A percentile compares a stretch with the other conserved stretches of the same genome.
Evolutionary conservation across 1,139 yeast species (phyloP).

Genomic region (Debaryomycetaceae sp.): DNA sequence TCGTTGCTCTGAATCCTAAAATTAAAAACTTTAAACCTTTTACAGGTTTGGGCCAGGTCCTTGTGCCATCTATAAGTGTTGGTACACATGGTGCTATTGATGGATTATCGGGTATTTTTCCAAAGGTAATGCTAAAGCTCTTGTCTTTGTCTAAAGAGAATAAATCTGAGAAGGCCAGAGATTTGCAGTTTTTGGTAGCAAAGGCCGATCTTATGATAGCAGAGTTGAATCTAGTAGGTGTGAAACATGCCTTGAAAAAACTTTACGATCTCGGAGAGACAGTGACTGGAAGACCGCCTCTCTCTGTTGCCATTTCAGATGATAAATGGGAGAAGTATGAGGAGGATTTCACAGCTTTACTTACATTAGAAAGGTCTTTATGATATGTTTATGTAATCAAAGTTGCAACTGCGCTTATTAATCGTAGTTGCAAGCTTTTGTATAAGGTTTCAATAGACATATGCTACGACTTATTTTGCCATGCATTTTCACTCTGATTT

Average conservation of each 20-base stretch:
- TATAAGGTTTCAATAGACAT: too few relatives aligned
- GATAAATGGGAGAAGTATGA: slow-evolving; percentile 10
- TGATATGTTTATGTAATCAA: too few relatives aligned
- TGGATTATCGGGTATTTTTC: slow-evolving; percentile 41
- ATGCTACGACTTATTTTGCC: too few relatives aligned
- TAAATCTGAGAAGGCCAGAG: slow-evolving; percentile 35
- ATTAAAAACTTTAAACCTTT: slow-evolving; percentile 35
- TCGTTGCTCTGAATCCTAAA: not conserved
- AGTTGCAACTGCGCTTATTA: too few relatives aligned
- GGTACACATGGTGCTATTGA: slow-evolving; percentile 46
- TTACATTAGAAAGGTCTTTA: slow-evolving; percentile 8
- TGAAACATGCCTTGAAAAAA: slow-evolving; percentile 28
- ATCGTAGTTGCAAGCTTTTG: too few relatives aligned
- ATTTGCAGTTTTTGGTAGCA: slow-evolving; percentile 37
- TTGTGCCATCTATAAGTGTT: slow-evolving; percentile 42
- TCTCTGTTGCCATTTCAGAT: slow-evolving; percentile 9
- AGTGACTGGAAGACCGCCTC: slow-evolving; percentile 23
- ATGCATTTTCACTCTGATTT: too few relatives aligned
- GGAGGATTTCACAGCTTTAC: slow-evolving; percentile 9
- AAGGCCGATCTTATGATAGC: slow-evolving; percentile 40
- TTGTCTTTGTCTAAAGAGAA: slow-evolving; percentile 25
- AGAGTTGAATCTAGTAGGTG: slow-evolving; percentile 43
- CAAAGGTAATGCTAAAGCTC: slow-evolving; percentile 35
- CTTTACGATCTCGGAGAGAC: slow-evolving; percentile 17
- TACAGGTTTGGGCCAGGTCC: slow-evolving; percentile 49